Evolutionary conservation across 371 early-diverging fungal species (phyloP).

Genomic region (Mucor lusitanicus): DNA sequence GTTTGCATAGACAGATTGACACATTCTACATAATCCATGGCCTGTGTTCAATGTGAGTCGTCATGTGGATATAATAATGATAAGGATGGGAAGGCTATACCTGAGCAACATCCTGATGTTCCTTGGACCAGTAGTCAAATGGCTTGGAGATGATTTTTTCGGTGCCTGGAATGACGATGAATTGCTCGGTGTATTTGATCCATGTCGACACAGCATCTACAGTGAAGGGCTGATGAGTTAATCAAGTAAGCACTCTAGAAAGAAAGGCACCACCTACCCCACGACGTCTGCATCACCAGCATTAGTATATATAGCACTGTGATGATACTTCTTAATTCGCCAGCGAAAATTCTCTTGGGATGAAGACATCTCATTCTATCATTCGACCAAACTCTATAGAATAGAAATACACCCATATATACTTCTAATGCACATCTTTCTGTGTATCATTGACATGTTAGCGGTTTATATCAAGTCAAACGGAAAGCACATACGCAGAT

Average conservation of each 20-base stretch:
- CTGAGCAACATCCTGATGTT: slow-evolving; percentile 33
- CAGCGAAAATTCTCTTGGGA: slow-evolving; percentile 33
- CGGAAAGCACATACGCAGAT: slow-evolving; percentile 23
- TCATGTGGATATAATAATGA: no score
- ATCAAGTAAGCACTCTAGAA: not conserved
- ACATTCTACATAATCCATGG: slow-evolving; percentile 35
- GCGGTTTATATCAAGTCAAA: not conserved
- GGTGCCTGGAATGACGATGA: slow-evolving; percentile 17
- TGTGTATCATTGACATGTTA: slow-evolving; percentile 11
- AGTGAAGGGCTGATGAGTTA: not conserved
- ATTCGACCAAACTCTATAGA: slow-evolving; percentile 32
- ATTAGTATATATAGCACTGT: slow-evolving; percentile 42
- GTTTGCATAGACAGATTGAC: slow-evolving; percentile 36
- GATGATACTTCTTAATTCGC: slow-evolving; percentile 48
- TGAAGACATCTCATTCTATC: slow-evolving; percentile 42
- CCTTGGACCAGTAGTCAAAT: slow-evolving; percentile 32
- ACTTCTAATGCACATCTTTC: slow-evolving; percentile 38
- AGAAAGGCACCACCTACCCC: slow-evolving; percentile 37
- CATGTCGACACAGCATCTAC: slow-evolving; percentile 46
- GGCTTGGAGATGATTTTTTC: slow-evolving; percentile 36
- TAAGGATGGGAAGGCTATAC: no score
- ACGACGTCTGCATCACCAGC: slow-evolving; percentile 41
- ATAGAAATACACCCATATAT: slow-evolving; percentile 31
- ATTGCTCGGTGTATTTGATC: slow-evolving; percentile 53
- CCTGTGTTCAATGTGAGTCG: slow-evolving; percentile 19